Evolutionary conservation across 257 asterid species (phyloP), one percentile per base, ranked within the genome.

Genomic region (Parsonsia alboflavescens): DNA sequence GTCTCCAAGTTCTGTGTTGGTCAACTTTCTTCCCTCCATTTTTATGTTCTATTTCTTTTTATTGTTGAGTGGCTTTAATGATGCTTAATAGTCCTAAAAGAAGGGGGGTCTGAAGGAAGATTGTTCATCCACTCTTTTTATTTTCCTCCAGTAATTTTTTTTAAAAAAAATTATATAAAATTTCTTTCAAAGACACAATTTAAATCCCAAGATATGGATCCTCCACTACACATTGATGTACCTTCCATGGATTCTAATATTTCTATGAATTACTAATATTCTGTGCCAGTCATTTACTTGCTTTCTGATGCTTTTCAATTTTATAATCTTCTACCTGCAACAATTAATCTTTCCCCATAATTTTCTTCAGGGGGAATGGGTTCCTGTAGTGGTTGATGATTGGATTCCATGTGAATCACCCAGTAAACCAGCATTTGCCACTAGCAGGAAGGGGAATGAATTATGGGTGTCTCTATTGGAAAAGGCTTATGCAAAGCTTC

Each of bases 341-440:
- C 36, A 64, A 21, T 57, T 6, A 19, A 24, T 67, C 7, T 50
- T 16, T 9, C 36, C 46, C 77, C 7, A 5, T 63, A 24, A 24
- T 53, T 67, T 48, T 77, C 56, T 73, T 45, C 80, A 95, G 98
- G 99, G 99, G 62, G 99, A 95, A 78, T 95, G 99, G 99, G 99
- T 92, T 79, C 99, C 98, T 16, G 98, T 95, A 63, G 96, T 95
- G 19, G 96, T 95, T 42, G 99, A 95, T 81, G 99, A 95, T 85
- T 95, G 98, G 99, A 95, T 95, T 86, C 99, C 99, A 44, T 95
- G 99, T 52, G 99, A 95, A 81, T 89, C 97, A 45, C 96, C 98
- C 16, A 97, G 99, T 49, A 95, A 87, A 81, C 99, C 99, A 48
- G 97, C 99, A 71, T 95, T 95, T 84, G 99, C 98, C 74, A 95